Percentiles rank a stretch among this genome's conserved stretches.
phyloP scores from a whole-genome alignment of 2,329 filamentous ascomycete species.

The Chaetomiaceae sp. region DNA sequence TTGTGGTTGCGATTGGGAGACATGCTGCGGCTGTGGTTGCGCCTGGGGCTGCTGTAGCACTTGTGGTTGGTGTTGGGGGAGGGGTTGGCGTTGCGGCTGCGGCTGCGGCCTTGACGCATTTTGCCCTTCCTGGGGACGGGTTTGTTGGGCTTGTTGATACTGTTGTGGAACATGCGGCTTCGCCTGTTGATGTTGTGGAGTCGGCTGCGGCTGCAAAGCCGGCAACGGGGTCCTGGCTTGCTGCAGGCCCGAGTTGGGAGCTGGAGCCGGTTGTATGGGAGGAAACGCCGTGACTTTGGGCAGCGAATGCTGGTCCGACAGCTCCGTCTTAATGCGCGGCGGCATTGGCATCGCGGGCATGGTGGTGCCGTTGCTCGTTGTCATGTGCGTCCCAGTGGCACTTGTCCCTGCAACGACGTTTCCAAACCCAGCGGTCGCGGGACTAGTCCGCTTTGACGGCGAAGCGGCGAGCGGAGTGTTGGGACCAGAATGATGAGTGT shows the following conservation, averaged over 20 bases:
- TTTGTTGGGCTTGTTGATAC: conserved; percentile 12
- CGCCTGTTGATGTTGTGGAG: conserved; percentile 12
- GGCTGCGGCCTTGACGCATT: not conserved
- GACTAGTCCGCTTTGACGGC: conserved; percentile 12
- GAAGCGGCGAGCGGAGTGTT: conserved; percentile 11
- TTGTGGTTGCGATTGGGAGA: conserved; percentile 9
- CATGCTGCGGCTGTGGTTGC: conserved; percentile 8
- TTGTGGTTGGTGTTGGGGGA: not conserved
- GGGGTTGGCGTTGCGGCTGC: conserved; percentile 11
- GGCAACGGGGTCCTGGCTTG: conserved; percentile 14
- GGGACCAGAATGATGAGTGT: conserved; percentile 25
- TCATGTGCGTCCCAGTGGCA: not conserved
- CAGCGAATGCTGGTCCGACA: conserved; percentile 16
- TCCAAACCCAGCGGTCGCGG: conserved; percentile 13
- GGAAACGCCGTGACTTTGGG: conserved; percentile 20
- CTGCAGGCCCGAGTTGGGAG: conserved; percentile 12
- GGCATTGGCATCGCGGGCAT: conserved; percentile 15
- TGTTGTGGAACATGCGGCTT: conserved; percentile 12
- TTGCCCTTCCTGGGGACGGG: conserved; percentile 5
- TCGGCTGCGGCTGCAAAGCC: conserved; percentile 14
- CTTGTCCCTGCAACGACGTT: not conserved
- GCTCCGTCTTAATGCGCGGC: conserved; percentile 23
- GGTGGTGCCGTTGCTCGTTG: not conserved
- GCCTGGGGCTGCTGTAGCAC: not conserved
- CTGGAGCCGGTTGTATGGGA: conserved; percentile 24